Base-by-base conservation (phyloP, 305 asterid species). In the Caryopteris hybrid region DNA sequence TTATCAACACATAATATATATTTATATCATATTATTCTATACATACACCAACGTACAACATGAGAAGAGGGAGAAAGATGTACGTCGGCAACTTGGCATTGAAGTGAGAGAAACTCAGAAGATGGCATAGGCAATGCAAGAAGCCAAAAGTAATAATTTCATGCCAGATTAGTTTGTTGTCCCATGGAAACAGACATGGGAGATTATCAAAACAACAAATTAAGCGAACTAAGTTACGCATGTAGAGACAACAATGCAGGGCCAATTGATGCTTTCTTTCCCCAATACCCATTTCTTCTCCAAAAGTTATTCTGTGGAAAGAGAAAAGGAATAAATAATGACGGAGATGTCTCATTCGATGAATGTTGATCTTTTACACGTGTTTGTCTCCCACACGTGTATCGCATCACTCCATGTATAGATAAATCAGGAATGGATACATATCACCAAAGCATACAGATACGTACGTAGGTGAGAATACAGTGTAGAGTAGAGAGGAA, bases 141-240 rank as follows among this genome's bases (percentile, higher is more conserved):
- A 70, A 72, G 77, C 76, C 87, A 83, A 61, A 74, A 38, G n/a
- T 47, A 66, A 52, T 72, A 22, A 76, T 48, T 25, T 29, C 34
- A 38, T 23, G 79, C 33, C 76, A 63, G 68, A 64, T n/a, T 23
- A 14, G 10, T 60, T 36, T 12, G 33, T 68, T 68, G 42, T 68
- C 78, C 73, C 74, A n/a, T n/a, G n/a, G 86, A 78, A 76, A 84
- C 56, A 64, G 85, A 83, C 82, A 77, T 27, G 55, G 55, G n/a
- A 60, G 18, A 57, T 39, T 27, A 53, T 43, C 34, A 36, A 75
- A 42, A 18, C 54, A 31, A 66, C 74, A 79, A 74, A 73, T 39
- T 52, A 73, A 47, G 75, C 58, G 78, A 66, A 74, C 66, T 52
- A 74, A 69, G 69, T 25, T 21, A 11, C 51, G 76, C 82, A 77